Evolutionary conservation across 2,329 filamentous ascomycete species (phyloP).

Genomic region (Aspergillus intermedius): DNA sequence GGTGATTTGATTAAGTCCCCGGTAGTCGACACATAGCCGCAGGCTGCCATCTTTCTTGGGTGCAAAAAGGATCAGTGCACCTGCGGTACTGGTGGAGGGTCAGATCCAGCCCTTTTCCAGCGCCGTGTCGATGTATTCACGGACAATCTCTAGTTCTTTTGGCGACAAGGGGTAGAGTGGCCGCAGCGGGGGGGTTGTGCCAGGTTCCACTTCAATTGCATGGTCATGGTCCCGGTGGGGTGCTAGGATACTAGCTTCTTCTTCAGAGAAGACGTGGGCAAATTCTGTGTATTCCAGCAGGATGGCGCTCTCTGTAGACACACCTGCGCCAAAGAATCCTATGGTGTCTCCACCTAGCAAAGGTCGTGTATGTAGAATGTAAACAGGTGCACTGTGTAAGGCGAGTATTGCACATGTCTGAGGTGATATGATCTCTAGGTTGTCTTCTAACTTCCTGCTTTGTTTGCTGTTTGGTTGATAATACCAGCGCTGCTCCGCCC

Average conservation of each 20-base stretch:
- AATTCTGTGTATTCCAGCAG: background rate
- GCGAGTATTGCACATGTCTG: background rate
- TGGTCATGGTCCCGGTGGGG: background rate
- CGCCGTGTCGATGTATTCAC: background rate
- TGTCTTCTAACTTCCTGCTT: background rate
- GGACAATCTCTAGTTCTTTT: background rate
- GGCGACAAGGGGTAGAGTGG: background rate
- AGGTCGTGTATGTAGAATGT: background rate
- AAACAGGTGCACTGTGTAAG: background rate
- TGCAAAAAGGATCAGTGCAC: constrained; percentile 28
- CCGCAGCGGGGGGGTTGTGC: background rate
- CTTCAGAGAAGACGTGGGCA: background rate
- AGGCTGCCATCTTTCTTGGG: constrained; percentile 40
- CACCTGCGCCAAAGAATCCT: background rate
- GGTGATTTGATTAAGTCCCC: background rate
- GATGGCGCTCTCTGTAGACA: background rate
- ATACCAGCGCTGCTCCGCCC: background rate
- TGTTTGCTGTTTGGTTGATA: no score
- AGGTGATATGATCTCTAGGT: background rate
- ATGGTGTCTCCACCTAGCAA: background rate
- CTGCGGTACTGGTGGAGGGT: background rate
- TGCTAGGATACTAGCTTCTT: background rate
- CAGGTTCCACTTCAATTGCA: background rate
- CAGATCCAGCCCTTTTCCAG: background rate
- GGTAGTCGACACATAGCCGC: background rate